Base-by-base conservation (phyloP, 257 asterid species). In the Marsdenia floribunda region DNA sequence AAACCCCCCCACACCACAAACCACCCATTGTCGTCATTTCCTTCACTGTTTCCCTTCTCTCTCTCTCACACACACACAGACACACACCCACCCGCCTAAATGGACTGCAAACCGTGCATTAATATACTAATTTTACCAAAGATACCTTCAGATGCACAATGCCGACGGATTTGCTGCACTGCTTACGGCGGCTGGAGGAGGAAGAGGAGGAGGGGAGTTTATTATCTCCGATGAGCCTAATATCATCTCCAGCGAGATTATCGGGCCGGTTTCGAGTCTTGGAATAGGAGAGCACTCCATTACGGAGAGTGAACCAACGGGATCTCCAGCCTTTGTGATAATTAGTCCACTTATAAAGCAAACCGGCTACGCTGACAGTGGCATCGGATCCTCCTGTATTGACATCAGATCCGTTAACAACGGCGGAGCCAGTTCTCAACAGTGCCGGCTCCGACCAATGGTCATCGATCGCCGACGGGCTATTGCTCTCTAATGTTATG, bases 281-380 rank as follows among this genome's bases (percentile, higher is more conserved):
- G 57, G 96, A 81, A 80, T 93, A 93, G 10, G 98, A 93, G 19
- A 93, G 75, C 0, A 93, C 85, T 4, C 98, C 97, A 66, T 90
- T 89, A 6, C 88, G 83, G 46, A 93, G 75, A 24, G 90, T 90
- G 79, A 93, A 93, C 98, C 96, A 91, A 5, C 98, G 86, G 79
- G 97, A 90, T 88, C 98, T 90, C 98, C 98, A 93, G 4, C 98
- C 98, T 68, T 90, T 93, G 57, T 94, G 92, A 83, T 86, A 93
- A 86, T 90, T 93, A 12, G 98, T 93, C 98, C 98, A 93, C 79
- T 91, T 93, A 80, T 90, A 78, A 24, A 93, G 90, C 68, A 90
- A 71, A 53, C 98, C 98, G 0, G 96, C 92, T 6, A 87, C 96
- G 72, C 87, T 75, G 60, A 81, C 75, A 61, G 85, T 78, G 74